Base-by-base conservation (phyloP, 345 rosid species). In the Brassica nigra region DNA sequence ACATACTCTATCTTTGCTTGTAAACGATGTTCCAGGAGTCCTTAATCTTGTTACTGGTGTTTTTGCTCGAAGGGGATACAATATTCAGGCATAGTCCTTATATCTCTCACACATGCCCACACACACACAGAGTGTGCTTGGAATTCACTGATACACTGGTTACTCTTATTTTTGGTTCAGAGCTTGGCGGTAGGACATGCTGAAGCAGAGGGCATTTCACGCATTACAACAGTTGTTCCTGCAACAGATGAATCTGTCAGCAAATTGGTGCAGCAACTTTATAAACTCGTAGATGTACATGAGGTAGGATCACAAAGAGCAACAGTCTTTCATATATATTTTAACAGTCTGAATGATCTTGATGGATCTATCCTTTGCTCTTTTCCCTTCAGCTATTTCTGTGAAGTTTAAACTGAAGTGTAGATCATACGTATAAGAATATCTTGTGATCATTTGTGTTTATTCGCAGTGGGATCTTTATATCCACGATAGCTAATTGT, bases 31-130 rank as follows among this genome's bases (percentile, higher is more conserved):
- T 73, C 96, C 98, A 54, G 97, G 99, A 82, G 99, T 95, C 79
- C 92, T 95, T 61, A 95, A 95, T 81, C 83, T 87, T 34, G 74
- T 93, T 8, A 89, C 98, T 0, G 98, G 97, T 65, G 91, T 89
- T 64, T 87, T 95, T 42, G 85, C 99, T 79, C 86, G 93, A 79
- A 86, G 95, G 84, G 97, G 96, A 62, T 91, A 95, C 82, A 91
- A 89, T 70, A 90, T 95, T 82, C 99, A 95, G 97, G 99, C 37
- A 83, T 65, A 42, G 9, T 65, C 80, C 12, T 67, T 59, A 70
- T 58, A 77, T 82, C 70, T 74, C 82, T 76, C 52, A 0, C 57
- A 5, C 57, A 52, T 23, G 27, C 27, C 27, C 30, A 68, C 62
- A 54, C 42, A 5, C 30, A 68, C 15, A 74, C 20, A 47, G 27